Evolutionary conservation across 1,284 basidiomycete genomes (phyloP).

Genomic region (Naganishia sp.): DNA sequence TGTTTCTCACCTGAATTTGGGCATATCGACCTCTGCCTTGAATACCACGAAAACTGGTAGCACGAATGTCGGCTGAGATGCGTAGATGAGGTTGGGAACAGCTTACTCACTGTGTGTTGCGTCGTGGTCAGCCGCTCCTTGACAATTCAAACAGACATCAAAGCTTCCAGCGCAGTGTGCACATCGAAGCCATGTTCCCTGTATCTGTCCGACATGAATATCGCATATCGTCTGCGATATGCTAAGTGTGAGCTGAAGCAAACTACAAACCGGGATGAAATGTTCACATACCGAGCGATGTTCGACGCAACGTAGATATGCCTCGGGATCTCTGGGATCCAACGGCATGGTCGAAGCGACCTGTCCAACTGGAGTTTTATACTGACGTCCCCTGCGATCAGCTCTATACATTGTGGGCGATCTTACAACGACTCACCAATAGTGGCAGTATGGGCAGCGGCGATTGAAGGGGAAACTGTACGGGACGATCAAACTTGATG

Average conservation of each 20-base stretch:
- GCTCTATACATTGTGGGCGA: conserved; percentile 53
- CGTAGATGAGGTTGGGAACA: neutral
- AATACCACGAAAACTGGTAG: conserved; percentile 73
- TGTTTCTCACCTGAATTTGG: conserved; percentile 39
- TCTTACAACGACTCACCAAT: conserved; percentile 53
- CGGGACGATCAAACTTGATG: conserved; percentile 76
- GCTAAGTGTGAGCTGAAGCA: too few relatives aligned
- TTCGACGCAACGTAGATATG: conserved; percentile 66
- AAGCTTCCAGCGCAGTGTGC: conserved; percentile 70
- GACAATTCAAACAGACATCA: conserved; percentile 77
- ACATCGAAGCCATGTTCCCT: conserved; percentile 82
- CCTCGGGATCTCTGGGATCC: conserved; percentile 66
- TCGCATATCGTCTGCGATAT: conserved; percentile 47
- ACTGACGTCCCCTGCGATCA: conserved; percentile 26
- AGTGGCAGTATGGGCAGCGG: conserved; percentile 64
- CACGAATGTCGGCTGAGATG: neutral
- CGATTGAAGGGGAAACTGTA: conserved; percentile 68
- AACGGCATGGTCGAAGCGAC: conserved; percentile 55
- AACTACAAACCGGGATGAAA: neutral
- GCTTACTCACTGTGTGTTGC: conserved; percentile 61
- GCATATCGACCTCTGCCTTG: conserved; percentile 67
- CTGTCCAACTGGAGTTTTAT: conserved; percentile 66
- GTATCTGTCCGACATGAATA: conserved; percentile 59
- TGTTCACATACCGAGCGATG: conserved; percentile 58
- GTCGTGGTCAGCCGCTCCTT: conserved; percentile 75